phyloP scores from a whole-genome alignment of 345 rosid genomes.

The Euphorbia lathyris region DNA sequence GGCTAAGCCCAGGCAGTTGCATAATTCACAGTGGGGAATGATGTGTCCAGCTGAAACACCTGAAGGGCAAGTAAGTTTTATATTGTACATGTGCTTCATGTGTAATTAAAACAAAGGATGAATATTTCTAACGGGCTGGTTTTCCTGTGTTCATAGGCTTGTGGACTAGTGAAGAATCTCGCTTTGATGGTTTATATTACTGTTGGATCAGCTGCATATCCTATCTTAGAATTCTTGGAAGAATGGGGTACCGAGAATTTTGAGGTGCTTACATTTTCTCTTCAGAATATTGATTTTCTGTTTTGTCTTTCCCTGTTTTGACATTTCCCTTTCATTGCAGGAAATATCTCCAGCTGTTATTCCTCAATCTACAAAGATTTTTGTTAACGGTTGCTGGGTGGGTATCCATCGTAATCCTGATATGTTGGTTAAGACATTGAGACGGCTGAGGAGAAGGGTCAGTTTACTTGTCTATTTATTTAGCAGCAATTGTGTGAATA shows the following conservation, averaged over 20 bases:
- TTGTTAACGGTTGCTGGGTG: constrained; percentile 98
- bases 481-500: neutral
- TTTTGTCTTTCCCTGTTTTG: constrained; percentile 4
- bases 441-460: constrained; percentile 87
- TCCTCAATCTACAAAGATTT: constrained; percentile 91
- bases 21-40: constrained; percentile 99
- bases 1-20: constrained; percentile 98
- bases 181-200: constrained; percentile 98
- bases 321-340: constrained; percentile 34
- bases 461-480: constrained; percentile 22
- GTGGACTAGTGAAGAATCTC: constrained; percentile 95
- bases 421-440: constrained; percentile 94
- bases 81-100: neutral
- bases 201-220: constrained; percentile 94
- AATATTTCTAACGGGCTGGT: constrained; percentile 4
- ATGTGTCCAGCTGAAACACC: constrained; percentile 99
- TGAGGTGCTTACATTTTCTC: constrained; percentile 51
- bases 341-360: constrained; percentile 97
- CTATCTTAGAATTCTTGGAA: constrained; percentile 87
- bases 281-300: neutral
- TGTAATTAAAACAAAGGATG: neutral
- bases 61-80: constrained; percentile 83
- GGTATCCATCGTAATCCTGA: constrained; percentile 98
- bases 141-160: constrained; percentile 53
- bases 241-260: constrained; percentile 99